Percentiles rank a stretch among this genome's conserved stretches.
phyloP scores from a whole-genome alignment of 345 rosid genomes.

The Rhodomyrtus tomentosa region DNA sequence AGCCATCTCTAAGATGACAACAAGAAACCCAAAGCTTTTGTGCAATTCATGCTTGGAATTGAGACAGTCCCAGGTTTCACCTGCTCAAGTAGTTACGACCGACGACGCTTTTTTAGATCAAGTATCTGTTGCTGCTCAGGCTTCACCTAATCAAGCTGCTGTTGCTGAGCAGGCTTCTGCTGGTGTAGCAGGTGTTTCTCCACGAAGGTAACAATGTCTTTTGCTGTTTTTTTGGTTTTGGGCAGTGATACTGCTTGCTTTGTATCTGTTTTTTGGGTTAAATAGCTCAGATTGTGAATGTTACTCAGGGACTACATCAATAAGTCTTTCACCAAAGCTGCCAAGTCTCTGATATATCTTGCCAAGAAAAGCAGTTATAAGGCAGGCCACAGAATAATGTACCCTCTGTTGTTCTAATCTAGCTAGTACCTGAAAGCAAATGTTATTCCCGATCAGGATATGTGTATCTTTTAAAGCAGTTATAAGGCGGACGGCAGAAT shows the following conservation, averaged over 20 bases:
- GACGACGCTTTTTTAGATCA: neutral
- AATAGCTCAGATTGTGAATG: neutral
- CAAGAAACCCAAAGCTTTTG: slow-evolving; percentile 24
- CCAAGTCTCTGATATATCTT: neutral
- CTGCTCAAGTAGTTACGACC: slow-evolving; percentile 11
- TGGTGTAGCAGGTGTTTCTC: neutral
- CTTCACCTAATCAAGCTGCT: neutral
- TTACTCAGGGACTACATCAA: neutral
- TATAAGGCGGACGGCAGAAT: neutral
- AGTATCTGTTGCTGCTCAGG: neutral
- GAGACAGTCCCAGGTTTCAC: slow-evolving; percentile 19
- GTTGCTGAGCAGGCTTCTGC: neutral
- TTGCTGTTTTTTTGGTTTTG: neutral
- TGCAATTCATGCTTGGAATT: slow-evolving; percentile 46
- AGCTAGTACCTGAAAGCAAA: neutral
- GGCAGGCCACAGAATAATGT: neutral
- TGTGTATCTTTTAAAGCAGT: neutral
- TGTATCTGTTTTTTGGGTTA: neutral
- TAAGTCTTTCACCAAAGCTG: neutral
- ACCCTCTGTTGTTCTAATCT: neutral
- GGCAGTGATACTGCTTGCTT: neutral
- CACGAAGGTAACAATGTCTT: neutral
- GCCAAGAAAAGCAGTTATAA: neutral
- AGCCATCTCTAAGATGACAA: slow-evolving; percentile 12
- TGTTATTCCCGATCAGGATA: neutral